Percentiles rank a stretch among this genome's conserved stretches.
Conservation (phyloP, 2,329 filamentous ascomycete genomes). For the Neonectria magnoliae region DNA sequence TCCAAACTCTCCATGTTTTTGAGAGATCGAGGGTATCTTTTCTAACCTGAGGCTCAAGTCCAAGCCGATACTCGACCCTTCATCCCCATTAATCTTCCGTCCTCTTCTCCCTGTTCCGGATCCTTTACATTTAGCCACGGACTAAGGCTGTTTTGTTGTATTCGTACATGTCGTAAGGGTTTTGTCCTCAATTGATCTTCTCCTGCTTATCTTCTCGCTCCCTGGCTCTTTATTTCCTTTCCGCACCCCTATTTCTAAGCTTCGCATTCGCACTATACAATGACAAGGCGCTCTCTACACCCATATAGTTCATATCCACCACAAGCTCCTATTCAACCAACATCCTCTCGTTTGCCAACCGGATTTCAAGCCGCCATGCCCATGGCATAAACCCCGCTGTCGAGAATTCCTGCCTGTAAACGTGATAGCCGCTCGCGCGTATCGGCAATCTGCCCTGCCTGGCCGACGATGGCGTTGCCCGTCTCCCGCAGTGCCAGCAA, state of each 20-base stretch:
- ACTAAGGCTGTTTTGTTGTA: constrained; percentile 26
- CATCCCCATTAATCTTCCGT: too few relatives aligned
- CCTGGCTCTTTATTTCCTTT: constrained; percentile 9
- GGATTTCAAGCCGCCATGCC: constrained; percentile 43
- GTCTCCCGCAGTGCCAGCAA: constrained; percentile 52
- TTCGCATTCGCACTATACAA: constrained; percentile 7
- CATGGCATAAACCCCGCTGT: constrained; percentile 49
- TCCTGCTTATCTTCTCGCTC: constrained; percentile 12
- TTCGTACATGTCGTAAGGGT: constrained; percentile 43
- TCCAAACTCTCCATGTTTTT: background rate
- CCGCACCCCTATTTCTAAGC: constrained; percentile 13
- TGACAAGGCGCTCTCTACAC: constrained; percentile 22
- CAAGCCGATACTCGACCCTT: background rate
- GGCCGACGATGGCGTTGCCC: constrained; percentile 52
- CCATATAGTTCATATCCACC: constrained; percentile 28
- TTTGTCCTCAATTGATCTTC: constrained; percentile 17
- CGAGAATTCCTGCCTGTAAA: constrained; percentile 53
- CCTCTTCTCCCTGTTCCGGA: background rate
- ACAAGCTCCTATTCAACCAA: background rate
- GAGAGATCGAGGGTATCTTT: constrained; percentile 25
- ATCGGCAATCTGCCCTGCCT: constrained; percentile 56
- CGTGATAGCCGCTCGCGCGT: constrained; percentile 54
- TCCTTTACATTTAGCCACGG: constrained; percentile 6
- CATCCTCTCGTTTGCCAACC: background rate
- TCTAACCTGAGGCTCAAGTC: constrained; percentile 7